These are phyloP conservation scores for Balansia obtecta DNA, from an alignment of 2,329 filamentous ascomycete species.

Conservation along the genomic window DNA sequence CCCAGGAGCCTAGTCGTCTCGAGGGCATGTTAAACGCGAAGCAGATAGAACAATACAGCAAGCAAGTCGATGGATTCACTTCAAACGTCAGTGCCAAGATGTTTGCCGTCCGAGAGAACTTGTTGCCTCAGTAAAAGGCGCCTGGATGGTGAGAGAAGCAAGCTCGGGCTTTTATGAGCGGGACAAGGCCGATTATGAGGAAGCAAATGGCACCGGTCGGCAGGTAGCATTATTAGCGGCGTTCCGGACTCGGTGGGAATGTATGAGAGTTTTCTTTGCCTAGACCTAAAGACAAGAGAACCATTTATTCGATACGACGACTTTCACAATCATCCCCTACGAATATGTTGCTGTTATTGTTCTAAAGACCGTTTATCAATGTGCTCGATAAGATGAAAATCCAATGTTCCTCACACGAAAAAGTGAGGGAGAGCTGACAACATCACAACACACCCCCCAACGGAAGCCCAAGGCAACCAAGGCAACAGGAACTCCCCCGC, in stretches of 20 bases:
- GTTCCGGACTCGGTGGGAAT: constrained; percentile 27
- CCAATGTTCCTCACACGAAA: no score
- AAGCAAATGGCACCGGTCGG: constrained; percentile 19
- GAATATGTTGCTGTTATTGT: no score
- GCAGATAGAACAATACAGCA: constrained; percentile 95
- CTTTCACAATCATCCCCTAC: background rate
- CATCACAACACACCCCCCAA: no score
- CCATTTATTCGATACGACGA: constrained; percentile 13
- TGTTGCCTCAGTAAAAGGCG: constrained; percentile 39
- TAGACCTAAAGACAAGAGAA: constrained; percentile 21
- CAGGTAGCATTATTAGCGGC: constrained; percentile 29
- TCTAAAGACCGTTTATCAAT: no score
- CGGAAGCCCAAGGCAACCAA: no score
- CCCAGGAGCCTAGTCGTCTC: constrained; percentile 81
- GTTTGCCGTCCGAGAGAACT: constrained; percentile 78
- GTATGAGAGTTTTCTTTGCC: constrained; percentile 22
- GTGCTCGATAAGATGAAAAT: no score
- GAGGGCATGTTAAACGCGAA: constrained; percentile 90
- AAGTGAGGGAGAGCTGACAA: no score
- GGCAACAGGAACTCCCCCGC: no score
- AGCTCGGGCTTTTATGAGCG: constrained; percentile 6
- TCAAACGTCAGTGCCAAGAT: constrained; percentile 89
- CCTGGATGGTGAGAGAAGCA: background rate
- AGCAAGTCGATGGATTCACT: constrained; percentile 93
- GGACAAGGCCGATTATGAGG: constrained; percentile 7